Evolutionary conservation across 495 filamentous ascomycete species (phyloP).

Genomic region (Xylaria palmicola): DNA sequence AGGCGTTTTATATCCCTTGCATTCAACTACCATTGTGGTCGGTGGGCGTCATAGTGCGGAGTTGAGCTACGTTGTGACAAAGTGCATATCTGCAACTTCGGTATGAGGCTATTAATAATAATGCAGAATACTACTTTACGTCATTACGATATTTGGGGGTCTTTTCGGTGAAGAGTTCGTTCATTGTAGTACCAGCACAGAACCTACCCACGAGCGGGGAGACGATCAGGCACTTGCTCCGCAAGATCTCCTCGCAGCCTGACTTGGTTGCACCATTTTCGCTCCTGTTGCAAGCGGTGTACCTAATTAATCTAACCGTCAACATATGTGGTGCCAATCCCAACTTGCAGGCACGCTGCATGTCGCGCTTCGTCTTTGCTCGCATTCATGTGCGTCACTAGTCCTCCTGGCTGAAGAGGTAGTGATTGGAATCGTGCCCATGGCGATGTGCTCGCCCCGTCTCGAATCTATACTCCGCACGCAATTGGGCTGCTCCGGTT

Average conservation of each 20-base stretch:
- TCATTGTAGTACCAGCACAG: background rate
- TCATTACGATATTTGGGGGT: background rate
- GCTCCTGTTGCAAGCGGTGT: background rate
- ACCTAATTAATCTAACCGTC: slow-evolving; percentile 3
- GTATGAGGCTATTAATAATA: too few species aligned
- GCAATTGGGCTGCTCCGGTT: background rate
- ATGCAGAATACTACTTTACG: too few species aligned
- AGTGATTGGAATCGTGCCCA: background rate
- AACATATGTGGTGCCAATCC: background rate
- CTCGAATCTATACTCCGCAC: background rate
- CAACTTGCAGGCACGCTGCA: background rate
- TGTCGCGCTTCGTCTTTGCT: background rate
- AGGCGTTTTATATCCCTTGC: too few species aligned
- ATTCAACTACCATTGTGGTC: too few species aligned
- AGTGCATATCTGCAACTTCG: too few species aligned
- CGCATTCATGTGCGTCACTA: background rate
- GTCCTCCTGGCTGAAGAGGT: background rate
- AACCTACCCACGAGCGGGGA: background rate
- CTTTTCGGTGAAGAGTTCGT: background rate
- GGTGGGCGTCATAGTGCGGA: too few species aligned
- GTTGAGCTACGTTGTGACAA: too few species aligned
- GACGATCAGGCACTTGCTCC: background rate
- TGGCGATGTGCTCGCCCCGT: background rate
- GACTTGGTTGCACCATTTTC: background rate
- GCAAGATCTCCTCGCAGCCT: background rate